A percentile compares a stretch with the other conserved stretches of the same genome.
Evolutionary conservation across 306 rosid species (phyloP).

Genomic region (Cucurbita ficifolia): DNA sequence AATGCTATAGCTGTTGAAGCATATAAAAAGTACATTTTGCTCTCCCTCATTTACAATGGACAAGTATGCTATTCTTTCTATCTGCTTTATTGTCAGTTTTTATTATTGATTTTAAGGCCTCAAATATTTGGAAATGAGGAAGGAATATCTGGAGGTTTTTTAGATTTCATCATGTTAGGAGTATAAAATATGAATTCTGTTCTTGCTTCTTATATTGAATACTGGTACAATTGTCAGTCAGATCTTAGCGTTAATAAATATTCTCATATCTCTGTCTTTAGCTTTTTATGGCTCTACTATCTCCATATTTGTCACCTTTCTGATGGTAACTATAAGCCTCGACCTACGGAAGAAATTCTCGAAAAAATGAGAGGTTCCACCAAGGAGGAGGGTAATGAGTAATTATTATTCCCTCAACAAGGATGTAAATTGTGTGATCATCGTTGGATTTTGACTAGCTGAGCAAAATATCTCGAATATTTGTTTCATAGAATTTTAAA

Average conservation of each 20-base stretch:
- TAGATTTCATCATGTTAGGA: background rate
- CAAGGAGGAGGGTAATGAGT: background rate
- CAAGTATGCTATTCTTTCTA: conserved; percentile 37
- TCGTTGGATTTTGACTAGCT: background rate
- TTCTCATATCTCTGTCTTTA: background rate
- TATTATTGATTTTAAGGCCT: background rate
- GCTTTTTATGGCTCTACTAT: background rate
- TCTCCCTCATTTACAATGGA: conserved; percentile 77
- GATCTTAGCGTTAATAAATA: background rate
- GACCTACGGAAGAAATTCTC: background rate
- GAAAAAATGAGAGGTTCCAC: background rate
- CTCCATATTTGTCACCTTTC: background rate
- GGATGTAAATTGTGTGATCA: background rate
- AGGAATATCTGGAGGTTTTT: background rate
- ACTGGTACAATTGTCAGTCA: background rate
- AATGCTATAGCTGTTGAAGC: conserved; percentile 92
- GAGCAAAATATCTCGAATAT: background rate
- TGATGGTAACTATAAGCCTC: background rate
- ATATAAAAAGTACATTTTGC: conserved; percentile 73
- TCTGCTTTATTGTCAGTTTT: background rate
- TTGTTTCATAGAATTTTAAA: background rate
- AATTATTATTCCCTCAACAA: background rate
- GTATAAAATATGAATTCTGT: background rate
- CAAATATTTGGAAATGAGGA: background rate
- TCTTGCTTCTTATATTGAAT: background rate